Evolutionary conservation across 169 alveolate genomes (phyloP).

Genomic region (Fabrea salina): DNA sequence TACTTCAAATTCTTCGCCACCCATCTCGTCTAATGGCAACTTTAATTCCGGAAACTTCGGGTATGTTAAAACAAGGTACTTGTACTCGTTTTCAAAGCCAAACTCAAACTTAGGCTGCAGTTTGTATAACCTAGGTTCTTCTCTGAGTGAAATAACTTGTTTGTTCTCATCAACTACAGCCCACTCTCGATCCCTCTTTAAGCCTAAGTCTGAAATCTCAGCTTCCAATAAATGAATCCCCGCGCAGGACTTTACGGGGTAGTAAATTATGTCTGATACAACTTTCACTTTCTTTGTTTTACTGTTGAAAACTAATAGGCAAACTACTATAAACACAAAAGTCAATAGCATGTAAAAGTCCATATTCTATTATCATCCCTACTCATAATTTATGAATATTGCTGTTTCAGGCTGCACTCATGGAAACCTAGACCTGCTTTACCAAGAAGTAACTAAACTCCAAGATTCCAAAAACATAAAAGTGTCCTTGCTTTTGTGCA

Average conservation of each 20-base stretch:
- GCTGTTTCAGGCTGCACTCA: slow-evolving; percentile 96
- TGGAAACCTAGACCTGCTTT: slow-evolving; percentile 90
- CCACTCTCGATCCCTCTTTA: slow-evolving; percentile 12
- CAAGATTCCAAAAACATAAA: slow-evolving; percentile 80
- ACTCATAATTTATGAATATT: slow-evolving; percentile 66
- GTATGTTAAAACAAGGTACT: not conserved
- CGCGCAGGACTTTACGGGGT: slow-evolving; percentile 23
- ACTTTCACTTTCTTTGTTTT: slow-evolving; percentile 1
- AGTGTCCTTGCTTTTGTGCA: slow-evolving; percentile 90
- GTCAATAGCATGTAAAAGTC: too few relatives aligned
- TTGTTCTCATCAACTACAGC: not conserved
- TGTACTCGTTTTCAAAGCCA: not conserved
- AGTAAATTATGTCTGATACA: slow-evolving; percentile 10
- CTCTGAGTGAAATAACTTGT: not conserved
- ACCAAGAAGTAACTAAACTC: slow-evolving; percentile 63
- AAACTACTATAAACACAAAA: too few relatives aligned
- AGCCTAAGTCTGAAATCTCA: not conserved
- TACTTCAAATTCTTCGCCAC: not conserved
- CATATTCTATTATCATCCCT: not conserved
- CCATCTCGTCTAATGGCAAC: not conserved
- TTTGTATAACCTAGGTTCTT: not conserved
- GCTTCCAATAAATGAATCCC: slow-evolving; percentile 28
- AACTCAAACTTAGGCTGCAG: not conserved
- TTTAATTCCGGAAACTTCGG: not conserved
- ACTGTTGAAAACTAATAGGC: not conserved